A percentile compares a stretch with the other conserved stretches of the same genome.
These are phyloP conservation scores for Papiliotrema flavescens DNA, from an alignment of 1,284 basidiomycete genomes.

Conservation along the genomic window DNA sequence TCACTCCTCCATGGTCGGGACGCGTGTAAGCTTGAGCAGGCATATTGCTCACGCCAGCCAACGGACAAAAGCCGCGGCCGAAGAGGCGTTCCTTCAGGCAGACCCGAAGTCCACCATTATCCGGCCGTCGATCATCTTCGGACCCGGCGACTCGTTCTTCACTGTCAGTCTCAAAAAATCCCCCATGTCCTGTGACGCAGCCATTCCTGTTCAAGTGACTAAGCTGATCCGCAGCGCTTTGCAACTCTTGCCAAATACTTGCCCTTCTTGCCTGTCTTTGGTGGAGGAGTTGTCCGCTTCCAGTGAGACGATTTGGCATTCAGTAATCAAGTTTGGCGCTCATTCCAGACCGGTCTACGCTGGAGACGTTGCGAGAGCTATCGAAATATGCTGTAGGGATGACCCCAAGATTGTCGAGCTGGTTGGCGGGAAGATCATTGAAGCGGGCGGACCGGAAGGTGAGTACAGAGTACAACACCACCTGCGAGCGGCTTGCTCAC, in stretches of 20 bases:
- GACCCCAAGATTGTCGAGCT: conserved; percentile 47
- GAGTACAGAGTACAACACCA: conserved; percentile 26
- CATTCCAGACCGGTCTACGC: conserved; percentile 58
- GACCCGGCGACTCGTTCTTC: conserved; percentile 68
- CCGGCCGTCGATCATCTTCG: conserved; percentile 66
- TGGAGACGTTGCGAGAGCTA: conserved; percentile 59
- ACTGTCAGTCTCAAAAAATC: conserved; percentile 50
- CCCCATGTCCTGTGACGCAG: too few species aligned
- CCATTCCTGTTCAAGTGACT: not conserved
- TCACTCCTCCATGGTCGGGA: conserved; percentile 10
- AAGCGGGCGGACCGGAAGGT: conserved; percentile 68
- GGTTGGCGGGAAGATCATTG: conserved; percentile 59
- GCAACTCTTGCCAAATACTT: conserved; percentile 58
- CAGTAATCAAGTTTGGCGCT: not conserved
- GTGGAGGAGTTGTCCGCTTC: conserved; percentile 62
- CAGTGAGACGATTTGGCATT: conserved; percentile 46
- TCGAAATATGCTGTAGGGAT: conserved; percentile 58
- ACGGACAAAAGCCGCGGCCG: conserved; percentile 62
- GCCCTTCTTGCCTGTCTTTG: conserved; percentile 68
- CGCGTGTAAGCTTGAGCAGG: too few species aligned
- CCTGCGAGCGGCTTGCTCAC: not conserved
- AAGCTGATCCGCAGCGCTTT: conserved; percentile 54
- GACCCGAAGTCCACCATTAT: conserved; percentile 59
- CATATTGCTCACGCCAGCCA: not conserved
- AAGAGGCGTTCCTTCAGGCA: conserved; percentile 52